Evolutionary conservation across 179 eudicot genomes (phyloP), one percentile per base, ranked within the genome.

Genomic region (Sideroxylon spinosum): DNA sequence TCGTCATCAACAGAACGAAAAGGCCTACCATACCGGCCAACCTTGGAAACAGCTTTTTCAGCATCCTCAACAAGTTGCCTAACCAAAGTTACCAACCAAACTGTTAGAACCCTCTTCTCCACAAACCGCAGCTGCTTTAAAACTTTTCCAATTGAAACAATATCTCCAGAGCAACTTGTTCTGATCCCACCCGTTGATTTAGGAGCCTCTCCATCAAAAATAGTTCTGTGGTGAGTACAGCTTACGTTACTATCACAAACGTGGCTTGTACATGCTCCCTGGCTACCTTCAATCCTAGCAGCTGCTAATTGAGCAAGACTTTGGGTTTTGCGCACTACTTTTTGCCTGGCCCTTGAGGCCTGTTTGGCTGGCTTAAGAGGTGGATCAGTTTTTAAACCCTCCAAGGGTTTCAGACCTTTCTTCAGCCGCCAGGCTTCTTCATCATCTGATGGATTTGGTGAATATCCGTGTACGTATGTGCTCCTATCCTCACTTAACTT

Each of bases 211-310:
- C 85, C 90, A 56, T 91, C 95, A 25, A 70, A 68, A 76, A 85
- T 90, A 37, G 85, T 84, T 68, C 86, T 82, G 26, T 96, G 99
- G 76, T 96, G 97, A n/a, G 97, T 91, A 82, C 99, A 96, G 52
- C 78, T 88, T 12, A 88, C 77, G 84, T 79, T 91, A 82, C 84
- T 96, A 79, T 94, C 99, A 90, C 99, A 96, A 57, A 91, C 89
- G 79, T 96, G 99, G 87, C 99, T 96, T 7, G 98, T 96, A 10
- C 98, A 94, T 73, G 99, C 98, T 83, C 99, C 98, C 82, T 91
- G 97, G 83, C 99, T 96, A 82, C 94, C 89, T 84, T 96, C 99
- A 78, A 94, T 96, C 77, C 99, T 88, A 28, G 98, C 90, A 78
- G 96, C 86, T 5, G 93, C 94, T 80, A 96, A 85, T 69, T 96